Evolutionary conservation across 2,329 filamentous ascomycete genomes (phyloP).

Genomic region (Juglanconis sp.): DNA sequence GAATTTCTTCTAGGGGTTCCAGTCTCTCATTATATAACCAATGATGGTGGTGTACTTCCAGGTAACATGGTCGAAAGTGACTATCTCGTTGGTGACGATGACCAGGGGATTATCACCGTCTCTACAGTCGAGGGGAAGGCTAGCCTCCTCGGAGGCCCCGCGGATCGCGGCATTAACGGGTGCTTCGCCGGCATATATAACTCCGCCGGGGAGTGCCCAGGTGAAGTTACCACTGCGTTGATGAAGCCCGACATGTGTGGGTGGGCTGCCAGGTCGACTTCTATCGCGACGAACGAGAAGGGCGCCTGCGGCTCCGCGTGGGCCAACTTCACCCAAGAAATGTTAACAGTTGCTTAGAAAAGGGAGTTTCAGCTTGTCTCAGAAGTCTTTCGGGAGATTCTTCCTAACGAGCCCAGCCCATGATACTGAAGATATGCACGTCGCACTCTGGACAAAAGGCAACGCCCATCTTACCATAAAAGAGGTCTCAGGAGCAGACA

Average conservation of each 20-base stretch:
- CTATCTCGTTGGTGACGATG: not conserved
- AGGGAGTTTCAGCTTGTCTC: too few relatives aligned
- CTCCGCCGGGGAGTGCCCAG: slow-evolving; percentile 7
- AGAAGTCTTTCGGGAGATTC: too few relatives aligned
- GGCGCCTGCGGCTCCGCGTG: not conserved
- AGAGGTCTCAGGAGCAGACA: too few relatives aligned
- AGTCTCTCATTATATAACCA: not conserved
- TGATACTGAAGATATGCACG: too few relatives aligned
- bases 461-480: too few relatives aligned
- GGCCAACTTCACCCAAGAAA: not conserved
- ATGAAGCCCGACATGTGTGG: not conserved
- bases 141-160: not conserved
- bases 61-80: not conserved
- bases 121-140: not conserved
- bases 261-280: not conserved
- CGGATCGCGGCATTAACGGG: not conserved
- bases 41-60: slow-evolving; percentile 8
- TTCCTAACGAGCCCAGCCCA: too few relatives aligned
- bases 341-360: too few relatives aligned
- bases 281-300: not conserved
- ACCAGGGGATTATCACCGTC: not conserved
- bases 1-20: not conserved
- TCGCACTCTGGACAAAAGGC: too few relatives aligned
- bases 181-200: slow-evolving; percentile 1
- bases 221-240: not conserved